These are phyloP conservation scores for Gastrodia elata DNA, from an alignment of 106 monocot genomes.

Conservation along the genomic window DNA sequence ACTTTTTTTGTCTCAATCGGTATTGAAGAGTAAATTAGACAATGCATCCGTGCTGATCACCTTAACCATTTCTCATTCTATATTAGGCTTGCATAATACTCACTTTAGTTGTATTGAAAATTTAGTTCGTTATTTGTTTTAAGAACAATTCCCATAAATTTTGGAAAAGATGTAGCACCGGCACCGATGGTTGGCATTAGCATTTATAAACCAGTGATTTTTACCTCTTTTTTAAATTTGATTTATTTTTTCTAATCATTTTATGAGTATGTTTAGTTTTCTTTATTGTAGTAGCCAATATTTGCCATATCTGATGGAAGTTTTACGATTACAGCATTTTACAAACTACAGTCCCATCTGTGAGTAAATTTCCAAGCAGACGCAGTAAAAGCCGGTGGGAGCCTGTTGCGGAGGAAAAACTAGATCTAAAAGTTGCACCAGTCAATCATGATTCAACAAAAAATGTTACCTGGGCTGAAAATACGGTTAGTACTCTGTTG, in stretches of 20 bases:
- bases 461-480: conserved; percentile 25
- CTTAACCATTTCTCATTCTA: neutral
- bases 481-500: conserved; percentile 28
- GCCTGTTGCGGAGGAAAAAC: conserved; percentile 62
- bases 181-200: neutral
- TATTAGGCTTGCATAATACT: neutral
- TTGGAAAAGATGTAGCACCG: neutral
- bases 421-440: conserved; percentile 25
- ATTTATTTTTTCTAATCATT: neutral
- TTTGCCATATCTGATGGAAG: neutral
- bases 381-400: conserved; percentile 96
- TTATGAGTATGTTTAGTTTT: neutral
- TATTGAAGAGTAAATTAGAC: neutral
- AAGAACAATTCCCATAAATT: neutral
- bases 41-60: neutral
- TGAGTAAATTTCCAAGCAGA: conserved; percentile 36
- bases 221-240: neutral
- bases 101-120: neutral
- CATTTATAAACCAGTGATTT: neutral
- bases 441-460: conserved; percentile 23
- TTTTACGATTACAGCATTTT: conserved; percentile 20
- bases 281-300: neutral
- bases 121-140: neutral
- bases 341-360: conserved; percentile 19
- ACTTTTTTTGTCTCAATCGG: neutral